Percentiles rank a stretch among this genome's conserved stretches.
Evolutionary conservation across 306 rosid genomes (phyloP).

Genomic region (Fragaria nilgerrensis): DNA sequence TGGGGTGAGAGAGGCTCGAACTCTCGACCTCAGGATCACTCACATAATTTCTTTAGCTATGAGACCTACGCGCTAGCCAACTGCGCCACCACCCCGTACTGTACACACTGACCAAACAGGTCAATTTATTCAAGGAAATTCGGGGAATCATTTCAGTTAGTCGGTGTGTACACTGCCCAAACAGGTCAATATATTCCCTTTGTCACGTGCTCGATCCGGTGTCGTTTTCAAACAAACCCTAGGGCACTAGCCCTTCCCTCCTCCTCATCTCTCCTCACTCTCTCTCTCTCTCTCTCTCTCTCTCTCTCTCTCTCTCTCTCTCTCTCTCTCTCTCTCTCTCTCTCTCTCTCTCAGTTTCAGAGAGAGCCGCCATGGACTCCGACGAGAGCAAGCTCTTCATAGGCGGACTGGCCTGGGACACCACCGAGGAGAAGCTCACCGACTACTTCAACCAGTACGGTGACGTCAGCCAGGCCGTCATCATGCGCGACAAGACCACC

Average conservation of each 20-base stretch:
- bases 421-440: slow-evolving; percentile 51
- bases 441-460: slow-evolving; percentile 55
- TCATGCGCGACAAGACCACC: slow-evolving; percentile 64
- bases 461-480: slow-evolving; percentile 47
- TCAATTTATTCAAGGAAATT: no score
- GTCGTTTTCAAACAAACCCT: slow-evolving; percentile 36
- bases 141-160: no score
- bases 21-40: slow-evolving; percentile 35
- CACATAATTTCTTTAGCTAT: slow-evolving; percentile 14
- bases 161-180: no score
- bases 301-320: not conserved
- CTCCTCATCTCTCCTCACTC: not conserved
- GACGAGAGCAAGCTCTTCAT: slow-evolving; percentile 63
- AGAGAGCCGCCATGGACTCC: slow-evolving; percentile 41
- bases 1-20: slow-evolving; percentile 58
- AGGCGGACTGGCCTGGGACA: slow-evolving; percentile 69
- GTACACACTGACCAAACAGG: no score
- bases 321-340: not conserved
- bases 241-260: slow-evolving; percentile 9
- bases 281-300: not conserved
- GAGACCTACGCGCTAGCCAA: slow-evolving; percentile 54
- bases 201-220: not conserved
- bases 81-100: slow-evolving; percentile 41
- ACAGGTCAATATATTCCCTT: no score
- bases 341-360: slow-evolving; percentile 16